Evolutionary conservation across 495 filamentous ascomycete species (phyloP).

Genomic region (Trypethelium eluteriae): DNA sequence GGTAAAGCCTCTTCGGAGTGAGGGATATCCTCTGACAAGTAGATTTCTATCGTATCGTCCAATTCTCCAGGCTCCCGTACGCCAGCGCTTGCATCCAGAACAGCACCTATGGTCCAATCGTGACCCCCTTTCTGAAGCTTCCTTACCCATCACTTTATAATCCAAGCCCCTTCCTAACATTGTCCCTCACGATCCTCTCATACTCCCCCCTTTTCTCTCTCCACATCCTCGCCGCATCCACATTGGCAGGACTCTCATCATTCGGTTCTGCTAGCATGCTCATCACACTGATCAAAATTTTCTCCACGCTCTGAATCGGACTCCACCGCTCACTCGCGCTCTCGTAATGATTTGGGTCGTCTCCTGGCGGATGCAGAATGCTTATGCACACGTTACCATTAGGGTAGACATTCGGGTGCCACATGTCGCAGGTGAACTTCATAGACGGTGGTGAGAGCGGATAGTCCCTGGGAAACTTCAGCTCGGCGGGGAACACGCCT

Average conservation of each 20-base stretch:
- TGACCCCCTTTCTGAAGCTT: not conserved
- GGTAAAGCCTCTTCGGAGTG: no score
- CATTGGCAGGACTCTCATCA: conserved; percentile 95
- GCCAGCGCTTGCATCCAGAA: not conserved
- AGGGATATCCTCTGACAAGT: not conserved
- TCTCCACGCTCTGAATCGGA: conserved; percentile 94
- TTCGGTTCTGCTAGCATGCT: conserved; percentile 98
- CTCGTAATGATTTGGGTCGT: conserved; percentile 98
- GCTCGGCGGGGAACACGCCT: conserved; percentile 85
- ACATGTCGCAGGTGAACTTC: conserved; percentile 86
- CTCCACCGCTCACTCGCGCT: conserved; percentile 92
- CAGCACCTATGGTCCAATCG: not conserved
- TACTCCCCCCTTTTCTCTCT: conserved; percentile 76
- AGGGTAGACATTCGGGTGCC: conserved; percentile 95
- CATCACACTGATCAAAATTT: conserved; percentile 96
- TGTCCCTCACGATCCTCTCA: conserved; percentile 76
- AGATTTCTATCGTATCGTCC: not conserved
- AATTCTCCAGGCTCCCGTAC: not conserved
- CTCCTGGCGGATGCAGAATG: conserved; percentile 95
- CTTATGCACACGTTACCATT: conserved; percentile 92
- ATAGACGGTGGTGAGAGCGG: conserved; percentile 88
- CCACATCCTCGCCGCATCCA: conserved; percentile 99
- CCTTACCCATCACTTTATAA: conserved; percentile 24
- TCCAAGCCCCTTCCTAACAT: conserved; percentile 61
- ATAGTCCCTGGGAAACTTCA: conserved; percentile 94